Percentiles rank a stretch among this genome's conserved stretches.
phyloP scores from a whole-genome alignment of 495 filamentous ascomycete genomes.

The Amniculicola lignicola region DNA sequence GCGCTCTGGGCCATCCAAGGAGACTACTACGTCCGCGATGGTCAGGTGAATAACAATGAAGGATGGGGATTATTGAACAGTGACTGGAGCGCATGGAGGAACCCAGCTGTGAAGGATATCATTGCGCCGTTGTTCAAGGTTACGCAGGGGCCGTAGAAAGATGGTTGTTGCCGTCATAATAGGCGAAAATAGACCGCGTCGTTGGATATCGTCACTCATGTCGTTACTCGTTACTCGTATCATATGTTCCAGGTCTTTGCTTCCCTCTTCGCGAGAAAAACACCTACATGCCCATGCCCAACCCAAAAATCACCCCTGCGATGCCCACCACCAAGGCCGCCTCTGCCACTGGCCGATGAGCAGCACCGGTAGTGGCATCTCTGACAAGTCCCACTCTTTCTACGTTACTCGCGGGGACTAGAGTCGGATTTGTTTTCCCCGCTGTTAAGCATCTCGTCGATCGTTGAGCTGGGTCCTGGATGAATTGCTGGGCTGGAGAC shows the following conservation, averaged over 20 bases:
- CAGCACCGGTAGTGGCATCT: neutral
- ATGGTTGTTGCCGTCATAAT: neutral
- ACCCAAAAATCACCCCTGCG: constrained; percentile 10
- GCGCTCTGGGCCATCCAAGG: constrained; percentile 51
- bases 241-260: neutral
- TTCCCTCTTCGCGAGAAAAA: too few species aligned
- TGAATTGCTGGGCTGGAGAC: neutral
- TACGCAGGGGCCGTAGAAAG: constrained; percentile 21
- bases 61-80: constrained; percentile 45
- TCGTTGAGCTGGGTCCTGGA: neutral
- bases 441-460: neutral
- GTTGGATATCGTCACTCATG: too few species aligned
- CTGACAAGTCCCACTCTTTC: neutral
- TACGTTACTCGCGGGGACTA: neutral
- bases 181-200: too few species aligned
- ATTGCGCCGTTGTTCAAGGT: constrained; percentile 12
- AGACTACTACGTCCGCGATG: constrained; percentile 50
- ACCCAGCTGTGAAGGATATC: constrained; percentile 30
- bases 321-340: constrained; percentile 8
- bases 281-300: constrained; percentile 20
- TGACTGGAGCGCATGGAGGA: constrained; percentile 49
- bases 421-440: neutral
- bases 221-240: too few species aligned
- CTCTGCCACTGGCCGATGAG: neutral
- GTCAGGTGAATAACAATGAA: constrained; percentile 46